These are phyloP conservation scores for Tuber aestivum DNA, from an alignment of 495 filamentous ascomycete species.

Conservation along the genomic window DNA sequence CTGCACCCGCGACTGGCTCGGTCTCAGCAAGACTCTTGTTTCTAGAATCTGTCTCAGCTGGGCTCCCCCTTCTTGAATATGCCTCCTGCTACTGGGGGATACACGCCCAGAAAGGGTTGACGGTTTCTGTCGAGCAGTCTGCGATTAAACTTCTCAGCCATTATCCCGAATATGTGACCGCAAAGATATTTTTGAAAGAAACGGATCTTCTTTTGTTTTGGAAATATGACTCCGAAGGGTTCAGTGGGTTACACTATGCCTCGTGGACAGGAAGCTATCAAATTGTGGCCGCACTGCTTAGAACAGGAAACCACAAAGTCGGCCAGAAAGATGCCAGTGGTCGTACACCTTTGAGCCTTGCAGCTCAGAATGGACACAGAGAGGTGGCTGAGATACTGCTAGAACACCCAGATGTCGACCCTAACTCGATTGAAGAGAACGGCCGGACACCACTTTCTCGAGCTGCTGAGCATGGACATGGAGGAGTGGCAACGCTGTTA, in stretches of 20 bases:
- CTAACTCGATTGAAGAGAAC: conserved; percentile 3
- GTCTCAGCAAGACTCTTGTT: background rate
- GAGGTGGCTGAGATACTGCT: conserved; percentile 33
- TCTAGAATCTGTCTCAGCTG: background rate
- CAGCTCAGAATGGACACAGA: conserved; percentile 23
- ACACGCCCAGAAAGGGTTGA: background rate
- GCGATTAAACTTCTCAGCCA: background rate
- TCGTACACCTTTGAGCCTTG: conserved; percentile 23
- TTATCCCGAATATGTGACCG: background rate
- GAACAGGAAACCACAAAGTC: conserved; percentile 6
- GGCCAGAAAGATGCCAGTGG: conserved; percentile 21
- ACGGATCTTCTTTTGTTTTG: background rate
- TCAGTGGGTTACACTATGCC: conserved; percentile 8
- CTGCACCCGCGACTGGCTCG: background rate
- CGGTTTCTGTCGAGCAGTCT: background rate
- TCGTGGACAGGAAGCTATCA: conserved; percentile 17
- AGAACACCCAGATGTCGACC: conserved; percentile 9
- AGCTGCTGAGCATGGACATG: conserved; percentile 44
- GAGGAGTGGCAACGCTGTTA: conserved; percentile 33
- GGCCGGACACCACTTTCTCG: conserved; percentile 43
- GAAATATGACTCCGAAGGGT: background rate
- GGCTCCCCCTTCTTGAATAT: background rate
- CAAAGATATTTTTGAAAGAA: background rate
- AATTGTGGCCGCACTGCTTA: conserved; percentile 27
- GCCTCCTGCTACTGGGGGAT: background rate